Evolutionary conservation across 345 rosid species (phyloP), one percentile per base, ranked within the genome.

Genomic region (Cardamine resedifolia): DNA sequence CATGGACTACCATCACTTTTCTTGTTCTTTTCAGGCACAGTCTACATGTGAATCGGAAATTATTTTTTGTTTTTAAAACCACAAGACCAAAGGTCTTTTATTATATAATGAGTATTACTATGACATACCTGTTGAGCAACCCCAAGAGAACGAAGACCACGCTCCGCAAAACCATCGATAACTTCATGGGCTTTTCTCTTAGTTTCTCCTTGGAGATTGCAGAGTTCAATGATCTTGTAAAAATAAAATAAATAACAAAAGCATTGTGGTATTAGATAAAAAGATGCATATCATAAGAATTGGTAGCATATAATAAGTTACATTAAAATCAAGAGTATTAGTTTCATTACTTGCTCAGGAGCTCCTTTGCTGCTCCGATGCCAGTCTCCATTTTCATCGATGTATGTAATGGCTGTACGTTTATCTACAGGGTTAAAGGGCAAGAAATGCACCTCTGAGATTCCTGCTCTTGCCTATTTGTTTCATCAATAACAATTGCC

Each of bases 391-490:
- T 79, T 71, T 77, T 61, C 58, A 47, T 91, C 96, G 10, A 79
- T 66, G 78, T 91, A 94, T 44, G 99, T 91, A 36, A 91, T 94
- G 2, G 98, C 98, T 19, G 98, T 94, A 58, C 96, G 91, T 81
- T 94, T 94, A 1, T 86, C 97, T 24, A 94, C 97, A 0, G 97
- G 97, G 70, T 94, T 94, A 81, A 94, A 94, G 16, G 98, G 97
- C 19, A 94, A 64, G 91, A 94, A 94, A 80, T 94, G 97, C 47
- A 85, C 79, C 81, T 94, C 97, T 8, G 84, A 83, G 83, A 91
- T 77, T 64, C 96, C 97, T 20, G 88, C 93, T 82, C 97, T 86
- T 48, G 97, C 97, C 96, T 89, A 16, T 16, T 72, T 2, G 50
- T 20, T 7, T 19, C 18, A 36, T 23, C 27, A 59, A 27, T 3